Evolutionary conservation across 768 basidiomycete genomes (phyloP), one percentile per base, ranked within the genome.

Genomic region (Boletus reticuloceps): DNA sequence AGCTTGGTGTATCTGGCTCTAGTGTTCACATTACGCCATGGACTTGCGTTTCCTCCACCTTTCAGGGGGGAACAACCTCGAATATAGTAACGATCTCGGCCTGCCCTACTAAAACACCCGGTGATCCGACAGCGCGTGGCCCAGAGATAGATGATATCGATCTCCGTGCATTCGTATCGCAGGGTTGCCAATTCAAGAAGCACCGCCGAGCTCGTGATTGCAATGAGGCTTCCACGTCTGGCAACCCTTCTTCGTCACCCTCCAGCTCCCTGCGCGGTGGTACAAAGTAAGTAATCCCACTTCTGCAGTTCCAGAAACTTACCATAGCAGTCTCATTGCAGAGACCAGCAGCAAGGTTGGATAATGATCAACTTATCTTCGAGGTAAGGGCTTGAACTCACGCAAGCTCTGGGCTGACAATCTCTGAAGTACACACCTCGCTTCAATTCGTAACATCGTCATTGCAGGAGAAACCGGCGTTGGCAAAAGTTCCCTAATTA

Each of bases 401-500:
- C 25, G n/a, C 31, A 5, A 32, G 31, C 41, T 51, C 49, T 34
- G 6, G n/a, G 36, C 55, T 63, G 22, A 68, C 31, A 44, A 37
- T 10, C 45, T 44, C 31, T 32, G 3, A 51, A 60, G 61, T 12
- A 31, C 34, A 19, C 53, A 38, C 27, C 58, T 55, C 17, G 55
- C 54, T 36, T 48, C 66, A 1, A 54, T 62, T 36, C 65, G 69
- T 41, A 71, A 71, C 48, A 60, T 71, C 31, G 57, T 71, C 47
- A 27, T 70, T 7, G 58, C 55, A 37, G 69, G 69, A 27, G 68
- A 71, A 54, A 66, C 64, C 1, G 70, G 69, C 4, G 65, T 66
- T 31, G 69, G 69, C 8, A 70, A 70, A 54, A 71, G 68, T 19
- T 70, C 69, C 29, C 46, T 71, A 0, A 62, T 71, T 59, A 71